Evolutionary conservation across 495 filamentous ascomycete genomes (phyloP).

Genomic region (Hyaloscypha finlandica): DNA sequence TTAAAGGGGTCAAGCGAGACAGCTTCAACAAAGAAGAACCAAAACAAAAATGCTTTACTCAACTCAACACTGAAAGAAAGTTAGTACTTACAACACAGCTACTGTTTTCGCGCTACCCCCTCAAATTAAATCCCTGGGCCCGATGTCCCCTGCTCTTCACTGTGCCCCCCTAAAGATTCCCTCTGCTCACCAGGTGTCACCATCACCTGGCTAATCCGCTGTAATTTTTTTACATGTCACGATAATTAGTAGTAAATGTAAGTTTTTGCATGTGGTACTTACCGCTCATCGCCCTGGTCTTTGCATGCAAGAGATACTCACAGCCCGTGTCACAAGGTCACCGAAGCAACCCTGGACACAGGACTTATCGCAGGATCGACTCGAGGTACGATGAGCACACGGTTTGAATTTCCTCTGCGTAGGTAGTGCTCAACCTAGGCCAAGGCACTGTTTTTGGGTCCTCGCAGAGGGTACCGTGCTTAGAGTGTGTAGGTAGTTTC

Average conservation of each 20-base stretch:
- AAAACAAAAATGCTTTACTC: background rate
- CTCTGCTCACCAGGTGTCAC: no score
- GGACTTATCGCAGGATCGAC: background rate
- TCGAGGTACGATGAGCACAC: background rate
- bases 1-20: background rate
- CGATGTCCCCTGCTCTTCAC: background rate
- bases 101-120: background rate
- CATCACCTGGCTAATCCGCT: no score
- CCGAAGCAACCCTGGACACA: no score
- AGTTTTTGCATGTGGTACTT: no score
- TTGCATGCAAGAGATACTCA: no score
- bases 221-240: no score
- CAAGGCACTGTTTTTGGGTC: no score
- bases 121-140: background rate
- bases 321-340: no score
- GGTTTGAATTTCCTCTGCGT: background rate
- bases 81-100: background rate
- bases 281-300: no score
- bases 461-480: no score
- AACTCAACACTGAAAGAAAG: background rate
- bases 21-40: background rate
- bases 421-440: background rate
- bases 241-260: no score
- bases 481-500: no score
- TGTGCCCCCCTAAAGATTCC: background rate